Conservation (phyloP, 352 stramenopile genomes). For the Lagenidium giganteum region DNA sequence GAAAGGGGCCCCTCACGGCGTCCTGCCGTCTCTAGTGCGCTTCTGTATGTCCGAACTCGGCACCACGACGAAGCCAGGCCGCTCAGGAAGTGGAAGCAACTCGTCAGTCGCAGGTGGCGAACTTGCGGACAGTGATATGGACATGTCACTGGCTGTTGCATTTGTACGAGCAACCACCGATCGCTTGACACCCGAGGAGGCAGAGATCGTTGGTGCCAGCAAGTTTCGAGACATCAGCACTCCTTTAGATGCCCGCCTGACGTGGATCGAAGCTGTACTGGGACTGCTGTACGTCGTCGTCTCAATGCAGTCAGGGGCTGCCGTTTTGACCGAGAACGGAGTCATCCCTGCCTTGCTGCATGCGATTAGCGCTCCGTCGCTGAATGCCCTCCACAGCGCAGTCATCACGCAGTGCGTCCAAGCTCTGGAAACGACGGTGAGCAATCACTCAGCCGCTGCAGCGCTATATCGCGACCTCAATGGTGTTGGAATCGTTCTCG, state of each 20-base stretch:
- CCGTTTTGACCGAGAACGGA: slow-evolving; percentile 80
- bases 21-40: slow-evolving; percentile 79
- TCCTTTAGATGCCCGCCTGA: slow-evolving; percentile 45
- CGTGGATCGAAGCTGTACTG: slow-evolving; percentile 78
- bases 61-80: slow-evolving; percentile 1
- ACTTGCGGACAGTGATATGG: slow-evolving; percentile 79
- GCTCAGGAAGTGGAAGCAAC: too few relatives aligned
- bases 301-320: slow-evolving; percentile 64
- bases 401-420: slow-evolving; percentile 79
- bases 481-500: slow-evolving; percentile 77
- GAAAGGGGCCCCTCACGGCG: slow-evolving; percentile 71
- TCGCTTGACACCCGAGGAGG: slow-evolving; percentile 58
- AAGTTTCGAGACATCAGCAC: slow-evolving; percentile 50
- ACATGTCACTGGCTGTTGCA: slow-evolving; percentile 83
- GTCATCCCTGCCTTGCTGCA: slow-evolving; percentile 78
- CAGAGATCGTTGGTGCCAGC: slow-evolving; percentile 39
- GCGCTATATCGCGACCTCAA: slow-evolving; percentile 81
- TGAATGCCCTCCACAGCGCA: slow-evolving; percentile 55
- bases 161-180: slow-evolving; percentile 86
- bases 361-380: slow-evolving; percentile 53
- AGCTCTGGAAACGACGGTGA: slow-evolving; percentile 79
- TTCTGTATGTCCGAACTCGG: slow-evolving; percentile 74
- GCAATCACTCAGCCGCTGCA: slow-evolving; percentile 56
- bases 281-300: slow-evolving; percentile 68
- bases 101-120: too few relatives aligned